phyloP scores from a whole-genome alignment of 768 basidiomycete species.

The Rhizopogon vinicolor region DNA sequence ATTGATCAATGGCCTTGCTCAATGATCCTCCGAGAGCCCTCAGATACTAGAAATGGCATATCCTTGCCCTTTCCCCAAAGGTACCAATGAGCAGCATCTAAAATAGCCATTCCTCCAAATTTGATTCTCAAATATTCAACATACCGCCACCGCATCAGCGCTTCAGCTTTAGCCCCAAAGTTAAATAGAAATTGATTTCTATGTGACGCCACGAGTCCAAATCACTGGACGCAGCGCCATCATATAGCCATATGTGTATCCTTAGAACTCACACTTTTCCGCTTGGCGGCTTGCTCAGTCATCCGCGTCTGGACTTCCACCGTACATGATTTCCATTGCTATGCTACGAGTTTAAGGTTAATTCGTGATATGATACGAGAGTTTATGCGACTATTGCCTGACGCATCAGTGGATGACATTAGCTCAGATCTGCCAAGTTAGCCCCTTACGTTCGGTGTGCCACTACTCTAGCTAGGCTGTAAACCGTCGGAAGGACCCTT shows the following conservation, averaged over 20 bases:
- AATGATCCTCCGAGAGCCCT: not conserved
- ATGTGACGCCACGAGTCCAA: not conserved
- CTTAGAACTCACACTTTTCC: not conserved
- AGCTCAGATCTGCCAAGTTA: not conserved
- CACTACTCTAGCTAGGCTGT: not conserved
- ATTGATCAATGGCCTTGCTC: not conserved
- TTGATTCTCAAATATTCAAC: not conserved
- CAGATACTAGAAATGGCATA: not conserved
- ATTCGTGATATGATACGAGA: constrained; percentile 1
- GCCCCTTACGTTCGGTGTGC: not conserved
- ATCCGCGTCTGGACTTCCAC: not conserved
- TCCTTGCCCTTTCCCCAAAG: not conserved
- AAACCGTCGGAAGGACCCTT: not conserved
- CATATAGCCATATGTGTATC: not conserved
- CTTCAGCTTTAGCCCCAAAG: not conserved
- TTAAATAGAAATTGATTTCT: not conserved
- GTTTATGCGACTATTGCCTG: not conserved
- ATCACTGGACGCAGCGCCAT: not conserved
- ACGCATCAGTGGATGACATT: not conserved
- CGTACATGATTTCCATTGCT: not conserved
- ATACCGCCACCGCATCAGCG: not conserved
- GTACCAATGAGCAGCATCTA: not conserved
- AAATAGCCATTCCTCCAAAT: not conserved
- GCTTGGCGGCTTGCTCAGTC: not conserved
- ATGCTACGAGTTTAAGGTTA: not conserved